phyloP scores from a whole-genome alignment of 2,329 filamentous ascomycete species.

The Lachnellula cervina region DNA sequence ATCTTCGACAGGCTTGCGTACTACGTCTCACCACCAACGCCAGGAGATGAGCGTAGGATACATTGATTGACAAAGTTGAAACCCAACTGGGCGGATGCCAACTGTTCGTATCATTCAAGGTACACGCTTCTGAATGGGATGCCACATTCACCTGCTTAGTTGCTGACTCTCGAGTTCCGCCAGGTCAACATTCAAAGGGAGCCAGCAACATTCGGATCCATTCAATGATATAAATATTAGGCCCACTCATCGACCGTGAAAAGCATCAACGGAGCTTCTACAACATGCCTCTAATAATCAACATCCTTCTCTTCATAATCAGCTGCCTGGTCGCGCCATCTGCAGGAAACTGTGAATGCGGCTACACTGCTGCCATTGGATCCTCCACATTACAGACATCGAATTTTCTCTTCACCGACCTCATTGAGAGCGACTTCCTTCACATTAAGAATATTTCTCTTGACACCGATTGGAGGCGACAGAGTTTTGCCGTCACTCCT shows the following conservation, averaged over 20 bases:
- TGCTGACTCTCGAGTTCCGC: too few species aligned
- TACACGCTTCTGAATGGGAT: too few species aligned
- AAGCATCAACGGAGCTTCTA: background rate
- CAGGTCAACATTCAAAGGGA: too few species aligned
- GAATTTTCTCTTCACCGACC: slow-evolving; percentile 58
- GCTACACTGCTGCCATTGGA: slow-evolving; percentile 56
- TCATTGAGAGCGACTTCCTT: slow-evolving; percentile 68
- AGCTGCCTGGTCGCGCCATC: slow-evolving; percentile 10
- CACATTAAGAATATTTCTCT: slow-evolving; percentile 44
- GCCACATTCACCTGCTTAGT: too few species aligned
- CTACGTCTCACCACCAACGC: too few species aligned
- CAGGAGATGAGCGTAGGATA: too few species aligned
- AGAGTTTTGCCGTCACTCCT: slow-evolving; percentile 62
- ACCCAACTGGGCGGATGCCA: too few species aligned
- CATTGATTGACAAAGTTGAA: too few species aligned
- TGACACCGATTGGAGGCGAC: slow-evolving; percentile 59
- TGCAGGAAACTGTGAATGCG: slow-evolving; percentile 61
- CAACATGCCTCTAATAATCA: slow-evolving; percentile 1
- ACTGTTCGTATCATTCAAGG: too few species aligned
- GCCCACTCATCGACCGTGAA: background rate
- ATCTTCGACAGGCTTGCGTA: too few species aligned
- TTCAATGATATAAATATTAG: too few species aligned
- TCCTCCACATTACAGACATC: slow-evolving; percentile 31
- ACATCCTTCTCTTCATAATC: slow-evolving; percentile 20
- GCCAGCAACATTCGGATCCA: too few species aligned